phyloP scores from a whole-genome alignment of 306 rosid species.

The Pterocarpus macrocarpus region DNA sequence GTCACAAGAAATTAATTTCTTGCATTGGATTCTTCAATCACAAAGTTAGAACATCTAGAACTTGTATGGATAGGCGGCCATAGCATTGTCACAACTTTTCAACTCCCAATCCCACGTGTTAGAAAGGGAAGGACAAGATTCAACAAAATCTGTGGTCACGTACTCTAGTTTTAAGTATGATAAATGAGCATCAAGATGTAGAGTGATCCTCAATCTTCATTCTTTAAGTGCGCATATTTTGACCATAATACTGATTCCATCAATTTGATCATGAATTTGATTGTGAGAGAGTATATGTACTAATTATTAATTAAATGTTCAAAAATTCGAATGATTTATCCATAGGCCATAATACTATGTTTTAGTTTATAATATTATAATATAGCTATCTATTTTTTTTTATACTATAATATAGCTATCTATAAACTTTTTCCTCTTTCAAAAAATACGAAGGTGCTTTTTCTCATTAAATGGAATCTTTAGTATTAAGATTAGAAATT shows the following conservation, averaged over 20 bases:
- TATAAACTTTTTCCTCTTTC: not conserved
- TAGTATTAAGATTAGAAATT: too few relatives aligned
- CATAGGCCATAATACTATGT: not conserved
- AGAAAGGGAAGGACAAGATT: not conserved
- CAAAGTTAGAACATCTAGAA: not conserved
- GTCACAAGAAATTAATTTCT: not conserved
- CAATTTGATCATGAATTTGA: not conserved
- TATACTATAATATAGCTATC: too few relatives aligned
- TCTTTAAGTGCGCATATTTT: slow-evolving; percentile 4
- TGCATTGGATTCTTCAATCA: not conserved
- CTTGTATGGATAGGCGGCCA: not conserved
- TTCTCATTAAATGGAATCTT: not conserved
- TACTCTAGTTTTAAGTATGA: not conserved
- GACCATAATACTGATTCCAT: slow-evolving; percentile 22
- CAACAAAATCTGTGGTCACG: slow-evolving; percentile 12
- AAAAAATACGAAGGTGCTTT: not conserved
- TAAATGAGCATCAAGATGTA: not conserved
- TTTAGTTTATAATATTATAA: too few relatives aligned
- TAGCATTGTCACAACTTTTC: not conserved
- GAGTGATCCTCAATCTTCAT: not conserved
- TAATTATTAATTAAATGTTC: not conserved
- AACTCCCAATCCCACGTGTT: slow-evolving; percentile 26
- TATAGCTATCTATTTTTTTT: not conserved
- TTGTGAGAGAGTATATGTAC: not conserved
- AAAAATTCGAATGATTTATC: not conserved